Conservation (phyloP, 768 basidiomycete genomes). For the Sutorius australiensis region DNA sequence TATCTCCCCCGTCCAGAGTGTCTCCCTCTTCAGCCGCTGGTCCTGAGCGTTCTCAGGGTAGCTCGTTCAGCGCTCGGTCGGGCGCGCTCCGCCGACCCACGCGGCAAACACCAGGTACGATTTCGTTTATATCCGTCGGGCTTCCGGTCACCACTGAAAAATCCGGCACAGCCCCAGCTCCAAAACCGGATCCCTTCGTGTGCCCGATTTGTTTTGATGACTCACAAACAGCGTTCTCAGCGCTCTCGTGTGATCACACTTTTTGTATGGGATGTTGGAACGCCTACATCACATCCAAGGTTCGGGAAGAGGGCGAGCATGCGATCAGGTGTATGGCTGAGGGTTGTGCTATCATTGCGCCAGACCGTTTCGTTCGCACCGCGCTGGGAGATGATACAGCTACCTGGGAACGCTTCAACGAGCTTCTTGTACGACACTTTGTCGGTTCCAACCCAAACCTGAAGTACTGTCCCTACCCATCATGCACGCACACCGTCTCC, state of each 20-base stretch:
- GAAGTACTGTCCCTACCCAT: slow-evolving; percentile 94
- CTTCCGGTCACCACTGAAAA: background rate
- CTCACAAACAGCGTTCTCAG: slow-evolving; percentile 60
- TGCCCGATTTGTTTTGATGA: slow-evolving; percentile 96
- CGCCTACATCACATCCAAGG: slow-evolving; percentile 74
- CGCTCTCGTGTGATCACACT: slow-evolving; percentile 76
- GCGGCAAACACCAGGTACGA: slow-evolving; percentile 28
- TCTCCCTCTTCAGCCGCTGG: slow-evolving; percentile 25
- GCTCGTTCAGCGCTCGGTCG: slow-evolving; percentile 23
- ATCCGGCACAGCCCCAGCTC: slow-evolving; percentile 16
- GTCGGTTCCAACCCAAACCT: slow-evolving; percentile 79
- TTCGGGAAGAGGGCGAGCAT: slow-evolving; percentile 77
- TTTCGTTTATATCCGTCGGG: background rate
- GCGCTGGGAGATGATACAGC: slow-evolving; percentile 54
- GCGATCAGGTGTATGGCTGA: slow-evolving; percentile 78
- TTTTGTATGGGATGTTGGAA: slow-evolving; percentile 86
- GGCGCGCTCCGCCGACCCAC: slow-evolving; percentile 26
- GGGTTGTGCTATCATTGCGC: slow-evolving; percentile 60
- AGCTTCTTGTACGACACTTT: slow-evolving; percentile 85
- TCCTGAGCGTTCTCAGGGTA: slow-evolving; percentile 33
- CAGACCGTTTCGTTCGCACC: slow-evolving; percentile 58
- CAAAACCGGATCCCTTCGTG: slow-evolving; percentile 54
- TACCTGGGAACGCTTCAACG: slow-evolving; percentile 70
- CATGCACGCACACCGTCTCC: slow-evolving; percentile 91
- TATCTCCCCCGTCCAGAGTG: slow-evolving; percentile 37